Base-by-base conservation (phyloP, 2,329 filamentous ascomycete genomes). In the Rhynchosporium graminicola region DNA sequence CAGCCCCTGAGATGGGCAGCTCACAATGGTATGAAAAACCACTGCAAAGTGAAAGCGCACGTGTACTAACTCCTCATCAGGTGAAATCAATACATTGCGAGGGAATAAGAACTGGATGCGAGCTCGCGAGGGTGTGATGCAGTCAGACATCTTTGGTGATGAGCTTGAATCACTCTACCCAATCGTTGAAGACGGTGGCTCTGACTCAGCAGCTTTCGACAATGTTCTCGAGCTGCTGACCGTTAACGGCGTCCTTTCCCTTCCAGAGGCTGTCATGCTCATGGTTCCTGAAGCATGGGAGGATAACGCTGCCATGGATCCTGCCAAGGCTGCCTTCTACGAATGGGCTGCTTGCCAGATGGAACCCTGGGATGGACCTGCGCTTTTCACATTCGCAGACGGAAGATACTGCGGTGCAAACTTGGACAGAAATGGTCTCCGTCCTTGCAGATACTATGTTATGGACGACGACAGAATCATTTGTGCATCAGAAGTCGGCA, bases 21-120 rank as follows among this genome's bases (percentile, higher is more conserved):
- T 73, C 94, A 98, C 82, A 98, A 98, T 77, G 94, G 94, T 82
- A 80, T 69, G 76, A 26, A 61, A 62, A 12, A 52, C 20, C 20
- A 33, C 66, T 68, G 64, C 73, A 70, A 67, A 64, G 59, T 58
- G 38, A 12, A 48, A 20, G 58, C 60, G 67, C 73, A 52, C 62
- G 26, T 57, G 59, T 61, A 68, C 72, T 74, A 70, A 74, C 67
- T 45, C 52, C 63, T 63, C 56, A 56, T 36, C 65, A 83, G 82
- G 82, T 82, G 94, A 98, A 80, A 98, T 98, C 76, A 98, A 98
- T 78, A 98, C 94, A 1, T 81, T 98, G 65, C 90, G 94, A 75
- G 94, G 94, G 65, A 98, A 98, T 82, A 98, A 98, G 84, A 98
- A 98, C 80, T 98, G 94, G 94, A 98, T 98, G 94, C 89, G 93